phyloP scores from a whole-genome alignment of 257 asterid species.

The Solanum gracilifrons region DNA sequence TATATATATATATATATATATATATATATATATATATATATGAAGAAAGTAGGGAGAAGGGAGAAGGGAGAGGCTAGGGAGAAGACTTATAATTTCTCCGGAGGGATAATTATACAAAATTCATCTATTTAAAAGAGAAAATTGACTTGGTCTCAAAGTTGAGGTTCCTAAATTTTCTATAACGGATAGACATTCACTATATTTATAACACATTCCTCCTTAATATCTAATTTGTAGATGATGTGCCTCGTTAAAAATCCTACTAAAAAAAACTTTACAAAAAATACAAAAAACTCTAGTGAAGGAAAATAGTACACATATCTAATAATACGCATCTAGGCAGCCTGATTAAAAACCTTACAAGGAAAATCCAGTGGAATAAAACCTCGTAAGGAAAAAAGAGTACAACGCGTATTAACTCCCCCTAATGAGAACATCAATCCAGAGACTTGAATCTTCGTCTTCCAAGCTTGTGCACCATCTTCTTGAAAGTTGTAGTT shows the following conservation, averaged over 20 bases:
- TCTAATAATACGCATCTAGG: neutral
- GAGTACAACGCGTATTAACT: neutral
- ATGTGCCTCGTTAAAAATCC: neutral
- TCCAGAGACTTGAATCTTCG: neutral
- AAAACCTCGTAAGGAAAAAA: too few relatives aligned
- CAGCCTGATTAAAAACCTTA: neutral
- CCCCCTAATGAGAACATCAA: neutral
- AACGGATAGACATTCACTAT: neutral
- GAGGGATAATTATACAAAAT: accelerated
- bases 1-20: too few relatives aligned
- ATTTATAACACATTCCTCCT: too few relatives aligned
- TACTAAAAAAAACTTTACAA: too few relatives aligned
- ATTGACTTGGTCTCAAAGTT: neutral
- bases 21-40: too few relatives aligned
- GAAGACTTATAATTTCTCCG: accelerated
- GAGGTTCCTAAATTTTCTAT: accelerated
- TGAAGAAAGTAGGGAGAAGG: too few relatives aligned
- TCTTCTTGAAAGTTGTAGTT: neutral
- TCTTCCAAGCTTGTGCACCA: neutral
- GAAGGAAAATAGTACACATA: neutral
- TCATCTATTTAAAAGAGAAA: accelerated
- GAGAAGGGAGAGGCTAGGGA: too few relatives aligned
- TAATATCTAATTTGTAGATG: neutral
- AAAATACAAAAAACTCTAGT: neutral
- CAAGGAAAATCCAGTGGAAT: accelerated